A percentile compares a stretch with the other conserved stretches of the same genome.
Evolutionary conservation across 768 basidiomycete species (phyloP).

Genomic region (Dentipellis fragilis): DNA sequence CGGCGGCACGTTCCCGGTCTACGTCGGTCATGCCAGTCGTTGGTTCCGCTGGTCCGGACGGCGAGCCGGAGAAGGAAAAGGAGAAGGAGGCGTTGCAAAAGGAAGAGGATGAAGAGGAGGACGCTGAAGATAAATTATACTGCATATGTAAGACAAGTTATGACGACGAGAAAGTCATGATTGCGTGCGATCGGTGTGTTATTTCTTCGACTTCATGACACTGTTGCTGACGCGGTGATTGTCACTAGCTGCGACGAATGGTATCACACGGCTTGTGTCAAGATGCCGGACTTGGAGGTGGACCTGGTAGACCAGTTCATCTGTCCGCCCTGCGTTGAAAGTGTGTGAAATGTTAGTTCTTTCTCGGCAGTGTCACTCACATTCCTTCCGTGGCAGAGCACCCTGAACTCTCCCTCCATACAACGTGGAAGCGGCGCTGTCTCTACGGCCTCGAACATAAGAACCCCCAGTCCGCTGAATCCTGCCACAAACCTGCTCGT

Average conservation of each 20-base stretch:
- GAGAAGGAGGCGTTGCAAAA: constrained; percentile 30
- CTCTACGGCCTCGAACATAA: constrained; percentile 57
- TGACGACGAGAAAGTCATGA: constrained; percentile 84
- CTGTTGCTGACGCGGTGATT: neutral
- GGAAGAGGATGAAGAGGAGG: constrained; percentile 30
- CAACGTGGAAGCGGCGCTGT: constrained; percentile 77
- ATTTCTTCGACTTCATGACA: constrained; percentile 2
- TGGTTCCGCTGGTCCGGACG: constrained; percentile 29
- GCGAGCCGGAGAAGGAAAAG: constrained; percentile 38
- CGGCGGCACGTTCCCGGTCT: constrained; percentile 52
- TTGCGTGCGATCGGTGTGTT: constrained; percentile 81
- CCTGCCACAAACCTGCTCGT: constrained; percentile 74
- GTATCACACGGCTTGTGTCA: constrained; percentile 84
- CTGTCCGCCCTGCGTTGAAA: constrained; percentile 69
- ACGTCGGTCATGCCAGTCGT: constrained; percentile 53
- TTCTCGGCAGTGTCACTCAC: constrained; percentile 1
- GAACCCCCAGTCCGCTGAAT: constrained; percentile 49
- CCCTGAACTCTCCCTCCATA: constrained; percentile 47
- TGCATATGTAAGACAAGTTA: constrained; percentile 84
- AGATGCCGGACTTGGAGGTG: constrained; percentile 70
- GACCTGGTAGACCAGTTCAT: constrained; percentile 91
- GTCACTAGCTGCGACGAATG: constrained; percentile 86
- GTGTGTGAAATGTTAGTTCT: constrained; percentile 35
- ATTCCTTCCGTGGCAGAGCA: constrained; percentile 34
- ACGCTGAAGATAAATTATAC: constrained; percentile 62